phyloP scores from a whole-genome alignment of 345 rosid species.

The Punica granatum region DNA sequence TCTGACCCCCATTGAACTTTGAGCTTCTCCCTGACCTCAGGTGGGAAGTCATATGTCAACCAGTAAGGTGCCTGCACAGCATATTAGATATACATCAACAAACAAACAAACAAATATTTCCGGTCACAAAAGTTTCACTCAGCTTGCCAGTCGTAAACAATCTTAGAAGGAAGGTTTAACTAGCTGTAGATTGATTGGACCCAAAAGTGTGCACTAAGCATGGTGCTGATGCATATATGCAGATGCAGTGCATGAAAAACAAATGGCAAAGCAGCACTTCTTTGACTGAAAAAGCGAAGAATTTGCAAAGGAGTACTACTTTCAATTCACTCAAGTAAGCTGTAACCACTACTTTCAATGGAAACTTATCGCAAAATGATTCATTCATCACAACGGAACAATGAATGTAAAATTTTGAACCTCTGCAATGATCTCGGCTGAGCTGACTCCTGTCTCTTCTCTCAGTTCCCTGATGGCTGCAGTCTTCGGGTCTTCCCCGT shows the following conservation, averaged over 20 bases:
- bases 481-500: constrained; percentile 73
- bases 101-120: background rate
- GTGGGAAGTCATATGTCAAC: constrained; percentile 90
- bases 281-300: background rate
- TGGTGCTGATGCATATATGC: background rate
- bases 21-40: constrained; percentile 78
- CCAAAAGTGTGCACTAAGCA: background rate
- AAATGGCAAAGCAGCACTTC: background rate
- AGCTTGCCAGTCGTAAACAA: background rate
- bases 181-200: background rate
- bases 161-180: background rate
- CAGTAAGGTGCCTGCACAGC: constrained; percentile 61
- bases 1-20: constrained; percentile 76
- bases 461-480: constrained; percentile 83
- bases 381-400: constrained; percentile 2
- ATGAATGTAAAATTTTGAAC: constrained; percentile 27
- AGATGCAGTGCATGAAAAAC: background rate
- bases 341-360: background rate
- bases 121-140: background rate
- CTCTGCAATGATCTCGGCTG: constrained; percentile 79
- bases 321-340: too few relatives aligned
- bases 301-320: constrained; percentile 6
- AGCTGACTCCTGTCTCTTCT: constrained; percentile 84
- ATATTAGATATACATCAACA: background rate
- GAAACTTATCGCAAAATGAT: background rate